Percentiles rank a stretch among this genome's conserved stretches.
Evolutionary conservation across 2,329 filamentous ascomycete genomes (phyloP).

Genomic region (Penicillium sp.): DNA sequence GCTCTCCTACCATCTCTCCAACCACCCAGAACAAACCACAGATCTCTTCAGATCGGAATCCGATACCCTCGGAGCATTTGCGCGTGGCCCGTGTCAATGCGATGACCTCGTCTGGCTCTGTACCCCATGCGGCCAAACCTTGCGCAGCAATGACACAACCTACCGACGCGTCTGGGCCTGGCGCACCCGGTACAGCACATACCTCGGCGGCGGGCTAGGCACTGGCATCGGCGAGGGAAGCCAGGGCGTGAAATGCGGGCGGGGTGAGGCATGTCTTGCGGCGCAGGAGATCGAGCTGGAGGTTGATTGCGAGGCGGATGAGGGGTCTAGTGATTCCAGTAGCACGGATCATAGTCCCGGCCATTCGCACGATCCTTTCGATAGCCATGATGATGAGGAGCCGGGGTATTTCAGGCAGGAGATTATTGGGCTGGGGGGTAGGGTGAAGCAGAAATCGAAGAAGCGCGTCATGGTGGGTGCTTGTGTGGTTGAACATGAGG

Average conservation of each 20-base stretch:
- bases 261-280: slow-evolving; percentile 69
- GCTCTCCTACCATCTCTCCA: slow-evolving; percentile 41
- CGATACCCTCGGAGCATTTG: slow-evolving; percentile 49
- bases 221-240: slow-evolving; percentile 84
- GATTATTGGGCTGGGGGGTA: slow-evolving; percentile 83
- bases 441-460: slow-evolving; percentile 82
- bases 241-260: slow-evolving; percentile 80
- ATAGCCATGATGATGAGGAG: slow-evolving; percentile 37
- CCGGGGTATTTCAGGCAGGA: slow-evolving; percentile 80
- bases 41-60: slow-evolving; percentile 16
- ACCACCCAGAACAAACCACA: slow-evolving; percentile 24
- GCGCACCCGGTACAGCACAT: slow-evolving; percentile 74
- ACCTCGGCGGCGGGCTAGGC: slow-evolving; percentile 72
- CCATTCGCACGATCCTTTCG: slow-evolving; percentile 21
- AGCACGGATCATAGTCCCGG: slow-evolving; percentile 16
- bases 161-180: slow-evolving; percentile 75
- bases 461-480: slow-evolving; percentile 75
- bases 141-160: slow-evolving; percentile 54
- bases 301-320: slow-evolving; percentile 77
- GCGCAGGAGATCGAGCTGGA: slow-evolving; percentile 75
- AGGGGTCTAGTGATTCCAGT: slow-evolving; percentile 36
- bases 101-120: slow-evolving; percentile 69
- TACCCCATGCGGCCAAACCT: slow-evolving; percentile 69
- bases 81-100: slow-evolving; percentile 56
- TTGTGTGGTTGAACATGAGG: slow-evolving; percentile 78